Evolutionary conservation across 306 rosid species (phyloP), one percentile per base, ranked within the genome.

Genomic region (Cucurbita moschata): DNA sequence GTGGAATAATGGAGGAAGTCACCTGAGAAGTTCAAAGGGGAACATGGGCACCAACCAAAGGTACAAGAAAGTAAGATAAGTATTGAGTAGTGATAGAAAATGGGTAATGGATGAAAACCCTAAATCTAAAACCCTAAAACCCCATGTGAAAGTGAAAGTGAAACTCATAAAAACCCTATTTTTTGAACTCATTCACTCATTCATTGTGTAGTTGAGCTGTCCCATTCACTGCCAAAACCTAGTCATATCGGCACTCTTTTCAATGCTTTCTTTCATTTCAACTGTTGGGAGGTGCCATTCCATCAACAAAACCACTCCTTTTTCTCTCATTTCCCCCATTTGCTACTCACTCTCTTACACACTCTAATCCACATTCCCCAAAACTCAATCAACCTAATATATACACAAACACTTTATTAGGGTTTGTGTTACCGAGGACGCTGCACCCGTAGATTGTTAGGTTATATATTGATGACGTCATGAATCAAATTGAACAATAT

Each of bases 181-280:
- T 1, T 16, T 53, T 30, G 35, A 30, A 30, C 35, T 30, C 14
- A 3, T 13, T 51, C 10, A 1, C 30, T 37, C 71, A 64, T 64
- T 64, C 30, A 64, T 64, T 64, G 52, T 10, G 13, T 16, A 37
- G 52, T 9, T 39, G 30, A 38, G 52, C 52, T 65, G 71, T 65
- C 71, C 26, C 52, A 64, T 65, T 65, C 51, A 18, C 52, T 65
- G 71, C 14, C 72, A 66, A 66, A 66, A 66, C 72, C 54, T 66
- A 66, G 72, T 66, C 52, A 66, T 66, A 43, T 66, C 19, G 54
- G 72, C 72, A 43, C 72, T 12, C 72, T 43, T 43, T 18, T 43
- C 72, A 43, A 66, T 66, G 70, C 37, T 4, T 57, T 9, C 5
- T 30, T 30, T 30, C 35, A 30, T 30, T 30, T 30, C 35, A 30